phyloP scores from a whole-genome alignment of 306 rosid species.

The Sophora flavescens region DNA sequence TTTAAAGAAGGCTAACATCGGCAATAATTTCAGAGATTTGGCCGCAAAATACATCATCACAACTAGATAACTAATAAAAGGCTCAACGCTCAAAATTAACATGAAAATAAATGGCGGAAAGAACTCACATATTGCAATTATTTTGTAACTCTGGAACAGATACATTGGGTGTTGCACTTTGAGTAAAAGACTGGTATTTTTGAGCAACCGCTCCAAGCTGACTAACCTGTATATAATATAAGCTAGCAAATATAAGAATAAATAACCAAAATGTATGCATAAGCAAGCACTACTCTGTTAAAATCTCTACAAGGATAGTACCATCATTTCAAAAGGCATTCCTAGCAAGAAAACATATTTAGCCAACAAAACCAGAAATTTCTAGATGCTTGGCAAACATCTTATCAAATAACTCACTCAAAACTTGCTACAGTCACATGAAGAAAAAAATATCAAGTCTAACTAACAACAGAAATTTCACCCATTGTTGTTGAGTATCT shows the following conservation, averaged over 20 bases:
- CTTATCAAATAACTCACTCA: constrained; percentile 22
- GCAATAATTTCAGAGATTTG: constrained; percentile 27
- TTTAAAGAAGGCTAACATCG: not conserved
- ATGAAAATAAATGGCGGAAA: not conserved
- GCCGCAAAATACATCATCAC: constrained; percentile 3
- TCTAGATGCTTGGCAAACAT: constrained; percentile 15
- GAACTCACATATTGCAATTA: constrained; percentile 90
- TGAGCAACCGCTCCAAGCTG: constrained; percentile 97
- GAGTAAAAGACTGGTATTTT: constrained; percentile 92
- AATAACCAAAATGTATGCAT: constrained; percentile 26
- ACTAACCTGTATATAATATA: constrained; percentile 70
- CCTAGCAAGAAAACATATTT: constrained; percentile 14
- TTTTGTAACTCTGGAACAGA: constrained; percentile 92
- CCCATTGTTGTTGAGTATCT: not conserved
- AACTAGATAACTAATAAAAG: not conserved
- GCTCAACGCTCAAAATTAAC: constrained; percentile 25
- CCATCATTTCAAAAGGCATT: constrained; percentile 25
- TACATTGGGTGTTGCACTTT: constrained; percentile 84
- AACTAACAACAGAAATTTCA: constrained; percentile 17
- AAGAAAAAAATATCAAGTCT: not conserved
- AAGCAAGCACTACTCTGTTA: not conserved
- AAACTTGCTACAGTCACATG: constrained; percentile 1
- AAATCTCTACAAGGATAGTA: constrained; percentile 7
- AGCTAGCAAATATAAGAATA: constrained; percentile 21
- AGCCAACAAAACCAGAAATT: constrained; percentile 22